These are phyloP conservation scores for Arthrobotrys sphaeroides DNA, from an alignment of 2,329 filamentous ascomycete species.

Conservation along the genomic window DNA sequence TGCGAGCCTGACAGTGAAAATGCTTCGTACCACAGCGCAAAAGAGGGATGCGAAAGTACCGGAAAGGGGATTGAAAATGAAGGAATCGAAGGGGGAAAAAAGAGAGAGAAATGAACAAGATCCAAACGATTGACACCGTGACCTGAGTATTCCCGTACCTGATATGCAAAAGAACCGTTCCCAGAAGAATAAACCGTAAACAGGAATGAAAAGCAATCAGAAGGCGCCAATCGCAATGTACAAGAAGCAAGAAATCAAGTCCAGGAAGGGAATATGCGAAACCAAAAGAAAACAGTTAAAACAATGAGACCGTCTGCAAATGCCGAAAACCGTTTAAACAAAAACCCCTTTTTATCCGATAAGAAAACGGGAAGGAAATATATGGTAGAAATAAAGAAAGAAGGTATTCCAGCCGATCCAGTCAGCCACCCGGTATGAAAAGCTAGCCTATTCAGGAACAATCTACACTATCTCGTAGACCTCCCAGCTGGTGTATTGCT, in stretches of 20 bases:
- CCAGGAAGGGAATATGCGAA: conserved; percentile 9
- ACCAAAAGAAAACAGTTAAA: neutral
- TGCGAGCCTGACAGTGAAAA: neutral
- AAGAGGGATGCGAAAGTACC: too few relatives aligned
- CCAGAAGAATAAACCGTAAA: conserved; percentile 10
- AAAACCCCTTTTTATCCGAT: conserved; percentile 9
- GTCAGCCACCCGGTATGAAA: conserved; percentile 22
- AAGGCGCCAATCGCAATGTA: conserved; percentile 50
- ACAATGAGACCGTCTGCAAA: conserved; percentile 36
- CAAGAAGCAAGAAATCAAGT: conserved; percentile 24
- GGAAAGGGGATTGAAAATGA: neutral
- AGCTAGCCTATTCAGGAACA: conserved; percentile 5
- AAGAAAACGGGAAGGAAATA: conserved; percentile 12
- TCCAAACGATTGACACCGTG: neutral
- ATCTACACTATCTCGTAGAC: conserved; percentile 51
- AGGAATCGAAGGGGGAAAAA: neutral
- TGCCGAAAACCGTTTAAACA: conserved; percentile 23
- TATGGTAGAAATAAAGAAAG: neutral
- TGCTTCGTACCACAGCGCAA: too few relatives aligned
- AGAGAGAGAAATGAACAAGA: neutral
- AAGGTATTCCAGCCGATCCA: conserved; percentile 25
- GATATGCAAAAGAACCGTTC: conserved; percentile 28
- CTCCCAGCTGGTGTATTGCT: conserved; percentile 52
- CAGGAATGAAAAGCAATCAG: neutral
- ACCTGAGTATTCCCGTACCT: conserved; percentile 14